Evolutionary conservation across 305 asterid genomes (phyloP).

Genomic region (Plantago coronopus): DNA sequence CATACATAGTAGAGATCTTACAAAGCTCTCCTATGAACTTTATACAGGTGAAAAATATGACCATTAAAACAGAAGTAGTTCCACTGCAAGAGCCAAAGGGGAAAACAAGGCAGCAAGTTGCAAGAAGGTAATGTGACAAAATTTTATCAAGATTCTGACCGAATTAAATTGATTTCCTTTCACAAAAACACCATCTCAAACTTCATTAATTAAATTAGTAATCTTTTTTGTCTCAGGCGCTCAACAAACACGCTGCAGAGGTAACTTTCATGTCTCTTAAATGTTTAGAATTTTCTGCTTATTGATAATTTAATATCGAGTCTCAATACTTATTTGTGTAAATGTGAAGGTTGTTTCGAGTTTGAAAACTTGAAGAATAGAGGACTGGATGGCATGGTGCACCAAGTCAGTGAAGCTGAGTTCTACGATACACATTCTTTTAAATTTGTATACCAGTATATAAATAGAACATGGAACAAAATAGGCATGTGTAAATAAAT

Average conservation of each 20-base stretch:
- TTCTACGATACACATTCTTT: neutral
- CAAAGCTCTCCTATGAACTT: slow-evolving; percentile 12
- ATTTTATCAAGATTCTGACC: neutral
- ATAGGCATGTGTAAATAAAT: neutral
- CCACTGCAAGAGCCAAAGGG: slow-evolving; percentile 43
- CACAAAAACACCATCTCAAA: neutral
- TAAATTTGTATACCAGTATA: neutral
- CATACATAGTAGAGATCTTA: neutral
- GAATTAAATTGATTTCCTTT: neutral
- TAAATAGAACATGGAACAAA: neutral
- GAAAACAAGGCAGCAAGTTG: slow-evolving; percentile 44
- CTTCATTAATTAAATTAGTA: neutral
- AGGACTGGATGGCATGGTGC: neutral
- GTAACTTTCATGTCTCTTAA: slow-evolving; percentile 28
- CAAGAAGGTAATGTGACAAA: slow-evolving; percentile 40
- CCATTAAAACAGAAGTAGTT: slow-evolving; percentile 44
- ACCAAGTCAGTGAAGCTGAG: neutral
- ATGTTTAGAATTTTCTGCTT: neutral
- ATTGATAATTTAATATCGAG: neutral
- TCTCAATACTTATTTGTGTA: slow-evolving; percentile 1
- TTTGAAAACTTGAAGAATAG: slow-evolving; percentile 28
- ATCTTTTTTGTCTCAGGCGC: slow-evolving; percentile 41
- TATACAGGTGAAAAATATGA: slow-evolving; percentile 53
- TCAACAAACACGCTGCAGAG: slow-evolving; percentile 50
- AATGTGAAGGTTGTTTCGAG: slow-evolving; percentile 62